Evolutionary conservation across 768 basidiomycete genomes (phyloP).

Genomic region (Lentinula edodes): DNA sequence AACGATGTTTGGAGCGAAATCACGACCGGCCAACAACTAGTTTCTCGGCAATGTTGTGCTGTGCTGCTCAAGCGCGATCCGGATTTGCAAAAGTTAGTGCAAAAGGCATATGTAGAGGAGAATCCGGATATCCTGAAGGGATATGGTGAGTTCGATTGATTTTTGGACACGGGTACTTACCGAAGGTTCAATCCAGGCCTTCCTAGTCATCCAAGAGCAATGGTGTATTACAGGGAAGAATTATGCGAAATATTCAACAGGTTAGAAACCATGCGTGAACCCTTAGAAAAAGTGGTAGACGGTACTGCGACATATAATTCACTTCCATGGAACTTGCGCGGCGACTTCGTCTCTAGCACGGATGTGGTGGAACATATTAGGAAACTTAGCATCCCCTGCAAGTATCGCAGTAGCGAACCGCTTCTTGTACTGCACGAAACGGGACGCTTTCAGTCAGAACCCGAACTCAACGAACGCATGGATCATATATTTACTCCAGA

Average conservation of each 20-base stretch:
- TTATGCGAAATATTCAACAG: neutral
- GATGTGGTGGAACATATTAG: neutral
- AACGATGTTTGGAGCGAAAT: neutral
- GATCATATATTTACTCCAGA: neutral
- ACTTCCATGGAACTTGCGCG: neutral
- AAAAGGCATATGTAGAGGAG: neutral
- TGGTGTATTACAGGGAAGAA: neutral
- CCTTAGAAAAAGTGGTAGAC: neutral
- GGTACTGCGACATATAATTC: neutral
- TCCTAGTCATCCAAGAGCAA: neutral
- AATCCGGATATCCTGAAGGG: neutral
- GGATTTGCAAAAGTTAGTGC: neutral
- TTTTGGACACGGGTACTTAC: neutral
- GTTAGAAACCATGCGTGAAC: neutral
- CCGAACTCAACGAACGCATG: neutral
- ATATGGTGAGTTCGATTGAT: neutral
- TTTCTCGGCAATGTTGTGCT: neutral
- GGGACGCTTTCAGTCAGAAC: neutral
- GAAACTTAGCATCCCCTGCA: neutral
- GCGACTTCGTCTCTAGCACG: neutral
- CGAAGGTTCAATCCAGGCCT: neutral
- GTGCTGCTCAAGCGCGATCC: neutral
- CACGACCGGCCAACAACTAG: neutral
- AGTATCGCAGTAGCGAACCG: neutral
- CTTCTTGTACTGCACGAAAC: neutral